Base-by-base conservation (phyloP, 257 asterid species). In the Nicotiana noctiflora region DNA sequence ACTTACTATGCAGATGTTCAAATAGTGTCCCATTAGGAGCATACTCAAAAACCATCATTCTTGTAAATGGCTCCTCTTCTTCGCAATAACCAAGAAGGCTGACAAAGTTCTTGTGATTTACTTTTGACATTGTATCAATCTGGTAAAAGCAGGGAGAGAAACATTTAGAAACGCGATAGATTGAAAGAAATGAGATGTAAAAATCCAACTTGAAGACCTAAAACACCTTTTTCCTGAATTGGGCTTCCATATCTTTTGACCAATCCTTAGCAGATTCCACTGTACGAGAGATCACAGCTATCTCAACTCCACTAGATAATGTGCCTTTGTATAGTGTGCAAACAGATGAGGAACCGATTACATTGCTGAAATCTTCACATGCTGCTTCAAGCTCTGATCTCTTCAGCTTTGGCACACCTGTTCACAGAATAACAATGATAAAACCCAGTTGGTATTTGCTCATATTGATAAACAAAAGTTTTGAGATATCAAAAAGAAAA, bases 11-110 rank as follows among this genome's bases (percentile, higher is more conserved):
- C 44, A 95, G 84, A 84, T 95, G 97, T 89, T 95, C 98, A 75
- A 93, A 95, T 75, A 94, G 97, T 3, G 98, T 95, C 77, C 98
- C 98, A 57, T 94, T 93, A 31, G 98, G 94, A 85, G 98, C 98
- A 81, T 94, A 94, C 83, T 93, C 98, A 32, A 95, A 95, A 79
- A 93, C 97, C 92, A 95, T 86, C 97, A 93, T 95, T 82, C 97
- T 92, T 32, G 97, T 93, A 86, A 93, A 93, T 79, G 97, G 98
- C 60, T 86, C 87, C 81, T 90, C 91, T 84, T 95, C 97, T 84
- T 82, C 95, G 68, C 97, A 93, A 81, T 80, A 95, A n/a, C 98
- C 98, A 29, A 95, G 89, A 10, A 93, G 91, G 92, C 89, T 90
- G 57, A 90, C 90, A 81, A 93, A 95, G 79, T 95, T 95, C 85